Percentiles rank a stretch among this genome's conserved stretches.
Conservation (phyloP, 192 early-diverging fungal genomes). For the Rhizophagus sp. region DNA sequence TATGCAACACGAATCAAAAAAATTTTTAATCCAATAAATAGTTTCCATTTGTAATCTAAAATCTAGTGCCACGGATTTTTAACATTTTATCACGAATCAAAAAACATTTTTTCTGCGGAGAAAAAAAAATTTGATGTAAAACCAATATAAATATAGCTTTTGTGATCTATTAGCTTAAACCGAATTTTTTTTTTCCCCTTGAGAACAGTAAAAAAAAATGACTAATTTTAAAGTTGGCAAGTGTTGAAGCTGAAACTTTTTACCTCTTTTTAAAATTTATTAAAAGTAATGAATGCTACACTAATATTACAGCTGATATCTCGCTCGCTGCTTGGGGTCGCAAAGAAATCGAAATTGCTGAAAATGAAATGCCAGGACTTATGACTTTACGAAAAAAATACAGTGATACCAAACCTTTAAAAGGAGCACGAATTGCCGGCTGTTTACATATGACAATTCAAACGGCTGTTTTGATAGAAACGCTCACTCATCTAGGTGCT, state of each 20-base stretch:
- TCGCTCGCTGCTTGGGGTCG: slow-evolving; percentile 85
- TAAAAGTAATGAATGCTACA: background rate
- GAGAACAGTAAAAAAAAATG: background rate
- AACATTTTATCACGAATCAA: too few species aligned
- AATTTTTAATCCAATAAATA: too few species aligned
- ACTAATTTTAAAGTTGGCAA: slow-evolving; percentile 5
- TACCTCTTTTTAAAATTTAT: background rate
- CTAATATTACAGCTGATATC: slow-evolving; percentile 35
- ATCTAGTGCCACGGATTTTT: too few species aligned
- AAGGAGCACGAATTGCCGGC: slow-evolving; percentile 94
- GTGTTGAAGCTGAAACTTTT: background rate
- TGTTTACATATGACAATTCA: slow-evolving; percentile 99
- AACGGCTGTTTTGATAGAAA: slow-evolving; percentile 98
- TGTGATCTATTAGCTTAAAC: too few species aligned
- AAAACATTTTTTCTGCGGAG: too few species aligned
- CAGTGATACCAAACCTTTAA: slow-evolving; percentile 83
- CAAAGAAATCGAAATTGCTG: slow-evolving; percentile 94
- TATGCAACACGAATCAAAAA: too few species aligned
- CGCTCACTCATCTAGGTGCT: slow-evolving; percentile 91
- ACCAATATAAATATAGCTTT: too few species aligned
- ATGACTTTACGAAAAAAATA: slow-evolving; percentile 94
- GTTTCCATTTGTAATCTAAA: too few species aligned
- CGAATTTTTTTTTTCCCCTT: too few species aligned
- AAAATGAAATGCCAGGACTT: slow-evolving; percentile 99
- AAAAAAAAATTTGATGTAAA: too few species aligned